phyloP scores from a whole-genome alignment of 331 rosid species.

The Prunus yedoensis region DNA sequence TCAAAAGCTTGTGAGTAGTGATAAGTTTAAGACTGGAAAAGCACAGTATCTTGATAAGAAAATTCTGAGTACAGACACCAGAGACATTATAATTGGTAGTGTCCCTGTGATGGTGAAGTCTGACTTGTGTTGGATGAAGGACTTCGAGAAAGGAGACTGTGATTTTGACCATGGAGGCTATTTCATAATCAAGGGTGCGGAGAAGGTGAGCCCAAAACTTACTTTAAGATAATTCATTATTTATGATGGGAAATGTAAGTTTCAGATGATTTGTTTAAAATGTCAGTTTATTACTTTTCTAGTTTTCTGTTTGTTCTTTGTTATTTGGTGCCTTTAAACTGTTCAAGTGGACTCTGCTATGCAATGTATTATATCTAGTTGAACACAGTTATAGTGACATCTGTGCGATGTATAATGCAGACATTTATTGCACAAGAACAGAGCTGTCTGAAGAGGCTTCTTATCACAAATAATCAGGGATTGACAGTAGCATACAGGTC shows the following conservation, averaged over 20 bases:
- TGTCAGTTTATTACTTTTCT: neutral
- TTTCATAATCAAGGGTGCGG: slow-evolving; percentile 89
- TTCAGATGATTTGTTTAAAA: neutral
- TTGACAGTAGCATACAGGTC: slow-evolving; percentile 74
- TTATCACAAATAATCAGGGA: slow-evolving; percentile 57
- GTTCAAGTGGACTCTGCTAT: neutral
- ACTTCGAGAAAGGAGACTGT: slow-evolving; percentile 64
- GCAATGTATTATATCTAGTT: neutral
- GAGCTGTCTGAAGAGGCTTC: slow-evolving; percentile 65
- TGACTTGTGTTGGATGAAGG: slow-evolving; percentile 88
- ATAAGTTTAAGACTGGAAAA: slow-evolving; percentile 83
- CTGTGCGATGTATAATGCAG: slow-evolving; percentile 46
- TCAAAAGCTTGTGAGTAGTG: slow-evolving; percentile 52
- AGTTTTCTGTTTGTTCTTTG: neutral
- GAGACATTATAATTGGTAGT: slow-evolving; percentile 67
- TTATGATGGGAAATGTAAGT: neutral
- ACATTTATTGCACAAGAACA: slow-evolving; percentile 94
- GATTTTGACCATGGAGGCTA: slow-evolving; percentile 94
- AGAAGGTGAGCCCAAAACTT: slow-evolving; percentile 57
- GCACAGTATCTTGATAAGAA: slow-evolving; percentile 51
- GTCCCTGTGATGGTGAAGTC: slow-evolving; percentile 95
- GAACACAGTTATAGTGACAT: neutral
- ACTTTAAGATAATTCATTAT: neutral
- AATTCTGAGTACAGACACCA: slow-evolving; percentile 29
- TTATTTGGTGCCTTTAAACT: neutral